Evolutionary conservation across 2,329 filamentous ascomycete species (phyloP).

Genomic region (Aquanectria penicillioides): DNA sequence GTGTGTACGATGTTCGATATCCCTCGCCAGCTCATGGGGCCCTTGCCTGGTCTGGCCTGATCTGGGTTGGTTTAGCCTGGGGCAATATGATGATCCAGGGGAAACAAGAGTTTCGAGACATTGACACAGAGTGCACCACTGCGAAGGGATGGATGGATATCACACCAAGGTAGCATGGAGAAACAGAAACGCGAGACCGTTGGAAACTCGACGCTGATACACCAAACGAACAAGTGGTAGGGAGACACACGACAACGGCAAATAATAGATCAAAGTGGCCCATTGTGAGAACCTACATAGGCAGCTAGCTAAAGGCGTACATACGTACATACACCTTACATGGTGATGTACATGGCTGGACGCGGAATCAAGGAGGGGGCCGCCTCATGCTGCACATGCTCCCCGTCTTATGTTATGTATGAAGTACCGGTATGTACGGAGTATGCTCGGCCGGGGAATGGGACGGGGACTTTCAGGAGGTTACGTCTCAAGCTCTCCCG

Average conservation of each 20-base stretch:
- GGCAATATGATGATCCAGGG: neutral
- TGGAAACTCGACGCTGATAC: no score
- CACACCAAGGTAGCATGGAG: no score
- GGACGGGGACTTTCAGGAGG: conserved; percentile 10
- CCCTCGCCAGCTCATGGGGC: conserved; percentile 4
- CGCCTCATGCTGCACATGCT: conserved; percentile 8
- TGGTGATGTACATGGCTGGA: conserved; percentile 13
- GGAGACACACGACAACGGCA: no score
- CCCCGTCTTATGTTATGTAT: neutral
- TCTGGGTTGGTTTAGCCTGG: conserved; percentile 3
- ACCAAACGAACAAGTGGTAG: no score
- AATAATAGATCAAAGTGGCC: no score
- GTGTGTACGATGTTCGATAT: conserved; percentile 10
- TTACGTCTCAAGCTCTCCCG: conserved; percentile 25
- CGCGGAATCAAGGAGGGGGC: conserved; percentile 1
- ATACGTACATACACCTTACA: neutral
- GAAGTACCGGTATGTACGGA: no score
- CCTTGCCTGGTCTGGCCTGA: conserved; percentile 1
- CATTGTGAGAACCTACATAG: no score
- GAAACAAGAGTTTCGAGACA: no score
- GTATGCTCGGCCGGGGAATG: no score
- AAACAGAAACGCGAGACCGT: no score
- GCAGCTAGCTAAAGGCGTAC: neutral
- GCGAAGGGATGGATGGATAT: no score
- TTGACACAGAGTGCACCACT: no score